phyloP scores from a whole-genome alignment of 1,284 basidiomycete genomes.

The Papiliotrema flavescens region DNA sequence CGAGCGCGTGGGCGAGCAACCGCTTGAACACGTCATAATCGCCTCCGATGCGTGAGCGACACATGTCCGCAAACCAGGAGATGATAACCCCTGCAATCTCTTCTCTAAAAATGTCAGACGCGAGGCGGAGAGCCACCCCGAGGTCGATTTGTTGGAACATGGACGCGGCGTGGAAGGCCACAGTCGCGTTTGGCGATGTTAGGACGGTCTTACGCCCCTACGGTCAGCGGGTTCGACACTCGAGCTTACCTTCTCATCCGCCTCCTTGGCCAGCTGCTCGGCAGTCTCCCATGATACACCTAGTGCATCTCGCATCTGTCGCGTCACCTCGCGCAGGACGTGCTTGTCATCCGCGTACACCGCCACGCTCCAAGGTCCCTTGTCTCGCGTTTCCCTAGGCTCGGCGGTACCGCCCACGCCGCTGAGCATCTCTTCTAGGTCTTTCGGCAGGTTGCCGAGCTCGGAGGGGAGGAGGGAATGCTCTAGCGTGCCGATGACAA shows the following conservation, averaged over 20 bases:
- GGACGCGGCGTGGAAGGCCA: slow-evolving; percentile 74
- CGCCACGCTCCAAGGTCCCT: slow-evolving; percentile 77
- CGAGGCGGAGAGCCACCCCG: slow-evolving; percentile 81
- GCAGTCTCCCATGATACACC: slow-evolving; percentile 50
- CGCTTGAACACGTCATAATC: slow-evolving; percentile 68
- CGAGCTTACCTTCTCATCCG: slow-evolving; percentile 54
- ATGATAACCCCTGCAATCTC: slow-evolving; percentile 78
- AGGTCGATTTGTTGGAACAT: slow-evolving; percentile 84
- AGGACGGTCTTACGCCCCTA: slow-evolving; percentile 81
- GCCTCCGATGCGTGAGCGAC: slow-evolving; percentile 54
- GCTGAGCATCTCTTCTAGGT: slow-evolving; percentile 56
- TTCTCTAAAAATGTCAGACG: slow-evolving; percentile 86
- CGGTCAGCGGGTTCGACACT: slow-evolving; percentile 6
- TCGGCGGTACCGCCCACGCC: slow-evolving; percentile 24
- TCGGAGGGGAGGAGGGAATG: slow-evolving; percentile 74
- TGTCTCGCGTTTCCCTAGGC: slow-evolving; percentile 38
- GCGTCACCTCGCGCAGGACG: slow-evolving; percentile 83
- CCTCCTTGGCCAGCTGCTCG: slow-evolving; percentile 61
- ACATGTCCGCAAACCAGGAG: slow-evolving; percentile 80
- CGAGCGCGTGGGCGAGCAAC: slow-evolving; percentile 67
- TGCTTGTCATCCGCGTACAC: slow-evolving; percentile 99
- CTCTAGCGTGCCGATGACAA: slow-evolving; percentile 78
- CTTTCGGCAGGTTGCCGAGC: slow-evolving; percentile 56
- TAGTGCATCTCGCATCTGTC: slow-evolving; percentile 67
- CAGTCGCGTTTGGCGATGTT: slow-evolving; percentile 64